Evolutionary conservation across 306 rosid species (phyloP), one percentile per base, ranked within the genome.

Genomic region (Cicer pinnatifidum): DNA sequence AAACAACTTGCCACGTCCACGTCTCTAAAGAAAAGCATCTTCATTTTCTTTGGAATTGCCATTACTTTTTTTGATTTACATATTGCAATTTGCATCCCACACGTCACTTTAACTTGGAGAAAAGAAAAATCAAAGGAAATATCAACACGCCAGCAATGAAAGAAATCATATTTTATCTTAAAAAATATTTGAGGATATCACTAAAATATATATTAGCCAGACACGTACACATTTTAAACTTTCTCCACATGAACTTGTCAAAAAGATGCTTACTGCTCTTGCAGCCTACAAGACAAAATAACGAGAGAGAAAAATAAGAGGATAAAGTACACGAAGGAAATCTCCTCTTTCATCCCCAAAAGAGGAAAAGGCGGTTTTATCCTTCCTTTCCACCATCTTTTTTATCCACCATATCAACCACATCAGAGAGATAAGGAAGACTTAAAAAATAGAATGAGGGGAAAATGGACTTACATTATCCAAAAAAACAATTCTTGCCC

Each of bases 181-280:
- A 75, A 70, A 78, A 28, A 60, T 51, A 72, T 69, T 69, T 78
- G 44, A 56, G 81, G 86, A 58, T 59, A 59, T 33, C 65, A 40
- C 75, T 82, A 75, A 72, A 71, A 68, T 78, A 88, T 75, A 75
- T 79, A 88, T 79, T 83, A 73, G 75, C 82, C 72, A 81, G 77
- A 71, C 82, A 73, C 66, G 71, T 86, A 82, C 88, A 82, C 88
- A 86, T 67, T 76, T 71, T 83, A 80, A 61, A 71, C 83, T 79
- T 81, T 75, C 83, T 66, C 84, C 79, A 72, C 84, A 69, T 50
- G 74, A 75, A 78, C 76, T 19, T 57, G 87, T 84, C 85, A 83
- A 85, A 81, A 73, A 87, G 88, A 80, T 66, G 82, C 80, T 86
- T 65, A 80, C 78, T 68, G 82, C 78, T 78, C 71, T 84, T 68